These are phyloP conservation scores for Nakaseomyces kungkrabaensis DNA, from an alignment of 1,139 yeast genomes.

Conservation along the genomic window DNA sequence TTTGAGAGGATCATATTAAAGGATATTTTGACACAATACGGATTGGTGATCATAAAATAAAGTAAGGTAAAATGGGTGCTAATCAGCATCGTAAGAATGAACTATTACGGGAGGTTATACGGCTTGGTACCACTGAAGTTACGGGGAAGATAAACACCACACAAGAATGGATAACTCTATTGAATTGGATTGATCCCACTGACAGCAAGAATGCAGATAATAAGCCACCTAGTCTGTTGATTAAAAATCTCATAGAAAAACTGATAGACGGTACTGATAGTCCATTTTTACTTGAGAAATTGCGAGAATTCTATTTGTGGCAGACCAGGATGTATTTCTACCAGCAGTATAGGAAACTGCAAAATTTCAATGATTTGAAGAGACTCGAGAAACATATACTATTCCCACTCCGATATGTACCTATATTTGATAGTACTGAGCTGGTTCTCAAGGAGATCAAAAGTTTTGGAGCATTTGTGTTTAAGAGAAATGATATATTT, in stretches of 20 bases:
- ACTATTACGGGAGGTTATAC: not conserved
- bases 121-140: not conserved
- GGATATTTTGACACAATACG: not conserved
- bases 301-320: constrained; percentile 15
- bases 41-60: not conserved
- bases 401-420: constrained; percentile 19
- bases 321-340: constrained; percentile 20
- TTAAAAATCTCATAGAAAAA: constrained; percentile 18
- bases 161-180: constrained; percentile 20
- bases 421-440: constrained; percentile 8
- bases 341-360: constrained; percentile 8
- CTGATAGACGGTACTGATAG: constrained; percentile 1
- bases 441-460: constrained; percentile 14
- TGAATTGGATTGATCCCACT: constrained; percentile 23
- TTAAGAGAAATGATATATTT: constrained; percentile 16
- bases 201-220: constrained; percentile 18
- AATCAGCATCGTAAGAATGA: not conserved
- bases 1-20: no score
- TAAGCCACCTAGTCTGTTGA: constrained; percentile 19
- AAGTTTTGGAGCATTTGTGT: constrained; percentile 20
- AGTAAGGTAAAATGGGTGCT: not conserved
- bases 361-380: constrained; percentile 16
- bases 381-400: constrained; percentile 18
- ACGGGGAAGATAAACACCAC: not conserved
- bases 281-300: constrained; percentile 8